Evolutionary conservation across 495 filamentous ascomycete genomes (phyloP).

Genomic region (Podospora fimiseda): DNA sequence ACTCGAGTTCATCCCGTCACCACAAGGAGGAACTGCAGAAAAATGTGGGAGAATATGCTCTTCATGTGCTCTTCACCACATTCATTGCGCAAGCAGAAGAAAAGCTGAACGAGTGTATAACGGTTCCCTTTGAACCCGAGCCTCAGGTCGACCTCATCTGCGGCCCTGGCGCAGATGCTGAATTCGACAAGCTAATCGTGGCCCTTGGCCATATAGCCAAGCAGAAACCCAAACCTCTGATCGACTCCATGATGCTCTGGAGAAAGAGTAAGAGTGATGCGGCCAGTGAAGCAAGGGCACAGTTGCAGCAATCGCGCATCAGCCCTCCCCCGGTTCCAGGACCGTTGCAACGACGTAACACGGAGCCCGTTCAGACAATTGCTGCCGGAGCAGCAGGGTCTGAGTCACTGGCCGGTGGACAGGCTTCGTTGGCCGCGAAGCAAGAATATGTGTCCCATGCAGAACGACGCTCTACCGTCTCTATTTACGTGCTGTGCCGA

Average conservation of each 20-base stretch:
- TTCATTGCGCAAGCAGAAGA: conserved; percentile 83
- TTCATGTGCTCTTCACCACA: conserved; percentile 93
- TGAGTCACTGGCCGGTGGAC: conserved; percentile 15
- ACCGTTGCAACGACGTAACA: conserved; percentile 41
- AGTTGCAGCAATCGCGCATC: conserved; percentile 56
- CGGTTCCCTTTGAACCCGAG: conserved; percentile 64
- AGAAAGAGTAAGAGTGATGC: conserved; percentile 89
- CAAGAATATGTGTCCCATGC: conserved; percentile 66
- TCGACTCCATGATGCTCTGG: conserved; percentile 97
- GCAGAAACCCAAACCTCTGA: conserved; percentile 88
- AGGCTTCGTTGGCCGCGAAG: conserved; percentile 46
- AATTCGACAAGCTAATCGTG: conserved; percentile 92
- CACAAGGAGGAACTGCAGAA: conserved; percentile 63
- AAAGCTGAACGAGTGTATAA: conserved; percentile 81
- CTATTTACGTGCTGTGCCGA: conserved; percentile 90
- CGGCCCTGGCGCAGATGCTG: conserved; percentile 77
- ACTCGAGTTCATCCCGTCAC: conserved; percentile 74
- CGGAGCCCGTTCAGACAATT: conserved; percentile 39
- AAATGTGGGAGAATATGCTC: conserved; percentile 91
- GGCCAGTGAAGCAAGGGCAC: conserved; percentile 52
- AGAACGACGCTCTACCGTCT: conserved; percentile 82
- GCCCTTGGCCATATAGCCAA: conserved; percentile 90
- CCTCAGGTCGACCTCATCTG: conserved; percentile 81
- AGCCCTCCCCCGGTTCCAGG: conserved; percentile 21
- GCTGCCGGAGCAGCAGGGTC: conserved; percentile 7